Base-by-base conservation (phyloP, 768 basidiomycete species). In the Tylopilus vinaceipallidus region DNA sequence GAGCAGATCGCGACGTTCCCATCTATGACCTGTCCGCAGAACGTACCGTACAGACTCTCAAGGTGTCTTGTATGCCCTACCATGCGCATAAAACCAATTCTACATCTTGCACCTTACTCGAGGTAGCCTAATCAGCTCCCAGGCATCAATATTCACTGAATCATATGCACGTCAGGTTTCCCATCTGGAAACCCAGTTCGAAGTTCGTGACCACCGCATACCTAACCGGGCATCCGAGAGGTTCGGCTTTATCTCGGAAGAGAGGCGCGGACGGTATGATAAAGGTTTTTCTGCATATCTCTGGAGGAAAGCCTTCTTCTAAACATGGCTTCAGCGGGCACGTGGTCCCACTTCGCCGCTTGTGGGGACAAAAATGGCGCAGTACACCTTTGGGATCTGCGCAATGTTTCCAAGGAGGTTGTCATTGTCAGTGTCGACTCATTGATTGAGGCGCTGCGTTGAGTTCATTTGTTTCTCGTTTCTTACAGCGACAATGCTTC, bases 181-280 rank as follows among this genome's bases (percentile, higher is more conserved):
- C 6, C 76, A 80, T 56, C 65, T 75, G 19, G 79, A 81, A 54
- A 66, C 71, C 24, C 79, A 80, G 51, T 78, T 76, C 45, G 79
- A 81, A 56, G 45, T 79, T n/a, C 76, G 72, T 19, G 79, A 80
- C 52, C 67, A 72, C 52, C 71, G 79, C 16, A 48, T 65, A 30
- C 70, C 73, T 13, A 56, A 54, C 22, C 50, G 54, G 27, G 61
- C 73, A 3, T 73, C 71, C 19, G 65, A 71, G 41, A 64, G 75
- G 26, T 81, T 81, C 54, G 79, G 80, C 5, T 79, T 73, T 50
- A 36, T 52, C 14, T 58, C 65, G 10, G 48, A 52, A 6, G 70
- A 71, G 29, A 60, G 63, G 16, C 74, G 74, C 38, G 77, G 78
- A 17, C 65, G 75, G 43, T 78, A 64, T 39, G 66, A 72, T 42